These are phyloP conservation scores for Diaporthe sp. DNA, from an alignment of 2,329 filamentous ascomycete genomes.

Conservation along the genomic window DNA sequence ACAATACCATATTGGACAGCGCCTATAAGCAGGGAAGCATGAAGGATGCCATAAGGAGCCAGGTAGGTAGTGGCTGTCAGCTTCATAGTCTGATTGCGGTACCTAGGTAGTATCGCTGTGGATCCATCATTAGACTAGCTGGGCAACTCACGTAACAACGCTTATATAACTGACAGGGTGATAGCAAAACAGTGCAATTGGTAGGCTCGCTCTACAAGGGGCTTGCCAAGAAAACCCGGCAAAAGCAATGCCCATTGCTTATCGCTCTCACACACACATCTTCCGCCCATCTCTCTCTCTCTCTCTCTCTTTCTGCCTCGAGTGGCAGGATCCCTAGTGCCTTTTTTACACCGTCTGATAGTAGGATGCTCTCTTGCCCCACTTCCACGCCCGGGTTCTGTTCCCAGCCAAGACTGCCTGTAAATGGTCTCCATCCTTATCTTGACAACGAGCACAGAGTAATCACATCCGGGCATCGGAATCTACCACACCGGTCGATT, in stretches of 20 bases:
- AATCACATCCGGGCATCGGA: not conserved
- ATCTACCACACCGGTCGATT: not conserved
- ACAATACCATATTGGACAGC: not conserved
- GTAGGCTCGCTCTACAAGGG: not conserved
- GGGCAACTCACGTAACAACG: not conserved
- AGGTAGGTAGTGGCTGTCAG: not conserved
- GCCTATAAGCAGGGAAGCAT: not conserved
- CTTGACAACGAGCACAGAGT: not conserved
- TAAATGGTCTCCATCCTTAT: conserved; percentile 2
- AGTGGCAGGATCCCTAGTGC: too few species aligned
- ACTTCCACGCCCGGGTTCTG: not conserved
- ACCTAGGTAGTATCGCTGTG: too few species aligned
- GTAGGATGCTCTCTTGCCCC: not conserved
- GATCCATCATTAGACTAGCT: not conserved
- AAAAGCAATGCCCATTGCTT: not conserved
- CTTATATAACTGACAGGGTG: not conserved
- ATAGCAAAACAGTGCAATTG: not conserved
- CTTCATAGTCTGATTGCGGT: too few species aligned
- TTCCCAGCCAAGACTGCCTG: not conserved
- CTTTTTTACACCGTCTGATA: not conserved
- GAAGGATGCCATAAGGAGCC: not conserved
- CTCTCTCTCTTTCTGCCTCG: not conserved
- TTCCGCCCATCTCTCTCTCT: not conserved
- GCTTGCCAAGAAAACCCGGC: conserved; percentile 1
- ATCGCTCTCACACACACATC: not conserved